Evolutionary conservation across 2,329 filamentous ascomycete genomes (phyloP).

Genomic region (Sphaerulina musiva): DNA sequence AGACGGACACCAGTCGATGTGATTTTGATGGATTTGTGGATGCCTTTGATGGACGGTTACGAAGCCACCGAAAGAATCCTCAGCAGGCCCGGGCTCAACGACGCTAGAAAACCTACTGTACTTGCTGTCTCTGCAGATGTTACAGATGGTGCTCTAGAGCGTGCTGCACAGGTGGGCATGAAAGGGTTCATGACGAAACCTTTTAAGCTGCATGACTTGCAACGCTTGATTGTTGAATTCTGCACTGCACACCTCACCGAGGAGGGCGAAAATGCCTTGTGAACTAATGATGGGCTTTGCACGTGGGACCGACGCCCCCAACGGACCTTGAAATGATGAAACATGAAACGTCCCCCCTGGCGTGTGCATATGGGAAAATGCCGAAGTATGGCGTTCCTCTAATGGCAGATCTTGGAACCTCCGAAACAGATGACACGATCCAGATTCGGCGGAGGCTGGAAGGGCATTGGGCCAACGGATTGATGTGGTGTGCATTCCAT

Average conservation of each 20-base stretch:
- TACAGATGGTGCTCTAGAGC: constrained; percentile 56
- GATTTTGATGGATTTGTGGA: constrained; percentile 70
- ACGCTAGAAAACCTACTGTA: constrained; percentile 37
- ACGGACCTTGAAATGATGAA: background rate
- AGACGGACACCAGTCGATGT: constrained; percentile 48
- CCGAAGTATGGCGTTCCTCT: background rate
- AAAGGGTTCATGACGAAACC: constrained; percentile 64
- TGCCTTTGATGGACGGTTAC: constrained; percentile 67
- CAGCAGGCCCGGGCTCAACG: constrained; percentile 36
- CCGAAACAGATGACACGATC: background rate
- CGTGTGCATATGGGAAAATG: background rate
- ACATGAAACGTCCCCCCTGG: background rate
- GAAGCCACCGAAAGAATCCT: constrained; percentile 60
- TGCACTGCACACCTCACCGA: constrained; percentile 26
- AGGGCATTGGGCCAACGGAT: no score
- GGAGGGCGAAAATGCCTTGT: background rate
- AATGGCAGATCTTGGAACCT: background rate
- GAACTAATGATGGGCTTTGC: background rate
- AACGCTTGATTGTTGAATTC: constrained; percentile 51
- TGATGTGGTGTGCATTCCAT: no score
- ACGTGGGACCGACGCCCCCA: background rate
- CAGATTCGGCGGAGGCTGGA: background rate
- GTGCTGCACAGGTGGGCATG: constrained; percentile 58
- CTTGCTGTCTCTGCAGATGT: constrained; percentile 62
- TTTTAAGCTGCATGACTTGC: constrained; percentile 57